These are phyloP conservation scores for Chlorella ohadii DNA, from an alignment of 139 green algal species.

Conservation along the genomic window DNA sequence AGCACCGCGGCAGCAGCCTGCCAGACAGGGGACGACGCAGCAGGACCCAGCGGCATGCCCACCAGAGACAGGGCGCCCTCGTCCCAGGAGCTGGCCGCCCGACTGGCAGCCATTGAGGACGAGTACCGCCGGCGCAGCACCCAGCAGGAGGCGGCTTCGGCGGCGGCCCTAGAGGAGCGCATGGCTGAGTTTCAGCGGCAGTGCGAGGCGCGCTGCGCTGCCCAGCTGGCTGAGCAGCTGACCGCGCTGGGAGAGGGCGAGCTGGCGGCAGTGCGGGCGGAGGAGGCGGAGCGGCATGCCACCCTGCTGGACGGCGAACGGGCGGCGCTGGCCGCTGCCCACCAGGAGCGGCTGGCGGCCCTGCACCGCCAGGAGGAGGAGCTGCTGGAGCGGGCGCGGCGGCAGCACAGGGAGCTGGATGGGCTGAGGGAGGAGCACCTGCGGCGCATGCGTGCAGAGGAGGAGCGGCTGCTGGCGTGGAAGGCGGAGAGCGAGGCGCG, in stretches of 20 bases:
- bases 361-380: conserved; percentile 30
- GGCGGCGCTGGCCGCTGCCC: background rate
- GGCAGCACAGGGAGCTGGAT: background rate
- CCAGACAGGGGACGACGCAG: background rate
- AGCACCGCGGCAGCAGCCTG: background rate
- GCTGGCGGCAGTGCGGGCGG: conserved; percentile 9
- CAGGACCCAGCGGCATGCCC: background rate
- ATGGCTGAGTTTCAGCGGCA: conserved; percentile 10
- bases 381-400: conserved; percentile 3
- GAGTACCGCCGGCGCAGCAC: conserved; percentile 15
- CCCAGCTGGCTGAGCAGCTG: conserved; percentile 9
- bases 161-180: conserved; percentile 25
- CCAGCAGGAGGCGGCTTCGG: background rate
- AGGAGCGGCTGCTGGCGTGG: conserved; percentile 21
- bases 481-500: background rate
- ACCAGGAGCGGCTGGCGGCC: conserved; percentile 24
- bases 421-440: conserved; percentile 5
- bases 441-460: background rate
- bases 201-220: conserved; percentile 18
- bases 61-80: background rate
- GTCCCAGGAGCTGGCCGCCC: background rate
- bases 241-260: conserved; percentile 4
- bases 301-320: conserved; percentile 11
- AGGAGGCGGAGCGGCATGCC: background rate
- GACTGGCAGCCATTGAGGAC: conserved; percentile 28